Conservation (phyloP, 441 rosid genomes). For the Arabidopsis hybrid region DNA sequence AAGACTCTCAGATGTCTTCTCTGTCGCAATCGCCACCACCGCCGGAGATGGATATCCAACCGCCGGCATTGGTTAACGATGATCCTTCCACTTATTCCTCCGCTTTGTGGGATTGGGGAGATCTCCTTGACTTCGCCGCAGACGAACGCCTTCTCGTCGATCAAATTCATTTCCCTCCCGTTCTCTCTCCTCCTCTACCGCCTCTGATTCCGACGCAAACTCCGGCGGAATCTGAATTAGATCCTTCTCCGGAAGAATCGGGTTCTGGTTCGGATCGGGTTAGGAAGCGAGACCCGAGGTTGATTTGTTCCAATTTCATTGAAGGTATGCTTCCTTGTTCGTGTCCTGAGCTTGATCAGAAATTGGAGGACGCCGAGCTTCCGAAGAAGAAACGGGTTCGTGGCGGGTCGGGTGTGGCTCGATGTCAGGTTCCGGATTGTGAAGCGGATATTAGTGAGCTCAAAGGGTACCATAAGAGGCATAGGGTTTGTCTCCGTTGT, state of each 20-base stretch:
- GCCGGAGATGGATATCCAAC: constrained; percentile 55
- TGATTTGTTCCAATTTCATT: constrained; percentile 80
- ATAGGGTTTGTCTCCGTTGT: constrained; percentile 88
- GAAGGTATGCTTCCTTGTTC: constrained; percentile 87
- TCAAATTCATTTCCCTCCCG: constrained; percentile 24
- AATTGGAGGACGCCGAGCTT: constrained; percentile 61
- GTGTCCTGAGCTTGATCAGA: constrained; percentile 88
- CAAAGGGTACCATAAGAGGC: constrained; percentile 92
- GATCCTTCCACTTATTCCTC: constrained; percentile 55
- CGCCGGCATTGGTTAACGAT: constrained; percentile 45
- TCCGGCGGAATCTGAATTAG: constrained; percentile 27
- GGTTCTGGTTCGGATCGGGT: constrained; percentile 55
- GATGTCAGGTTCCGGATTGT: constrained; percentile 87
- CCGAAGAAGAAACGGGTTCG: constrained; percentile 73
- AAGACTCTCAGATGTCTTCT: constrained; percentile 37
- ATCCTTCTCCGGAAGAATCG: constrained; percentile 40
- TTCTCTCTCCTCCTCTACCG: constrained; percentile 29
- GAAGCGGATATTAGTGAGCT: constrained; percentile 85
- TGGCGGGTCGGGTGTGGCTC: constrained; percentile 45
- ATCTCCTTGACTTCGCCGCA: constrained; percentile 75
- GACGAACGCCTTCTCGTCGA: constrained; percentile 62
- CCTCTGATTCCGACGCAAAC: constrained; percentile 22
- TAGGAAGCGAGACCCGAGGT: constrained; percentile 92
- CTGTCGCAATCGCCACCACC: constrained; percentile 37
- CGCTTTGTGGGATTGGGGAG: constrained; percentile 83